Conservation (phyloP, 2,329 filamentous ascomycete species). For the Furcasterigmium sp. region DNA sequence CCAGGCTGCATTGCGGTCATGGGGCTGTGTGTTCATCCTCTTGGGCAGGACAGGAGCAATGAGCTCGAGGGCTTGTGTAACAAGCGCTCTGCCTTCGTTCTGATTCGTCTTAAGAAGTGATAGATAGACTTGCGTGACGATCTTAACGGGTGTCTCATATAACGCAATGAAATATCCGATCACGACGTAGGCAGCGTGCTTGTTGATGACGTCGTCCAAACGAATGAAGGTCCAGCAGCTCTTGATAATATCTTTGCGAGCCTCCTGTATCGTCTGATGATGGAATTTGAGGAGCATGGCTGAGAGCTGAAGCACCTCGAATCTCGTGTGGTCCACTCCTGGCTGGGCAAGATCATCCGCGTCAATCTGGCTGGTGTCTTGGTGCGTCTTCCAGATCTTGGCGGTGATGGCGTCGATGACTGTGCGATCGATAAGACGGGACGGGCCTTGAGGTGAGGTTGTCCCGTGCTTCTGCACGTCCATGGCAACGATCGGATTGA, state of each 20-base stretch:
- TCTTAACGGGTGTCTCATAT: slow-evolving; percentile 94
- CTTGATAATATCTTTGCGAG: slow-evolving; percentile 96
- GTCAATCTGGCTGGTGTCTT: slow-evolving; percentile 79
- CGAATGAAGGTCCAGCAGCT: slow-evolving; percentile 98
- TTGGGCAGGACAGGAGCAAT: slow-evolving; percentile 92
- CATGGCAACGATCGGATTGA: slow-evolving; percentile 95
- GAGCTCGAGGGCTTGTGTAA: slow-evolving; percentile 90
- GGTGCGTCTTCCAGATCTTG: slow-evolving; percentile 89
- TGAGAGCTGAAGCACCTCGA: slow-evolving; percentile 92
- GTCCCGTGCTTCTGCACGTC: slow-evolving; percentile 85
- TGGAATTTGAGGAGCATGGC: slow-evolving; percentile 96
- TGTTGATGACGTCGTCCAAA: slow-evolving; percentile 98
- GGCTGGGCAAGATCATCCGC: slow-evolving; percentile 78
- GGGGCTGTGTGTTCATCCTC: slow-evolving; percentile 62
- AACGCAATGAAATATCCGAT: slow-evolving; percentile 97
- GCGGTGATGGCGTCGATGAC: slow-evolving; percentile 88
- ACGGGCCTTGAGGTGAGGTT: slow-evolving; percentile 46
- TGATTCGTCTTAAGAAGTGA: slow-evolving; percentile 88
- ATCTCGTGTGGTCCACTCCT: slow-evolving; percentile 90
- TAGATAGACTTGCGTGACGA: slow-evolving; percentile 91
- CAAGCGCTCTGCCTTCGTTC: slow-evolving; percentile 85
- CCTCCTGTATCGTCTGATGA: slow-evolving; percentile 78
- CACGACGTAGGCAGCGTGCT: slow-evolving; percentile 94
- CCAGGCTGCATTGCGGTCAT: slow-evolving; percentile 78
- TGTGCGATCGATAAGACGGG: slow-evolving; percentile 74